phyloP scores from a whole-genome alignment of 2,329 filamentous ascomycete species.

The Trichoderma afroharzianum region DNA sequence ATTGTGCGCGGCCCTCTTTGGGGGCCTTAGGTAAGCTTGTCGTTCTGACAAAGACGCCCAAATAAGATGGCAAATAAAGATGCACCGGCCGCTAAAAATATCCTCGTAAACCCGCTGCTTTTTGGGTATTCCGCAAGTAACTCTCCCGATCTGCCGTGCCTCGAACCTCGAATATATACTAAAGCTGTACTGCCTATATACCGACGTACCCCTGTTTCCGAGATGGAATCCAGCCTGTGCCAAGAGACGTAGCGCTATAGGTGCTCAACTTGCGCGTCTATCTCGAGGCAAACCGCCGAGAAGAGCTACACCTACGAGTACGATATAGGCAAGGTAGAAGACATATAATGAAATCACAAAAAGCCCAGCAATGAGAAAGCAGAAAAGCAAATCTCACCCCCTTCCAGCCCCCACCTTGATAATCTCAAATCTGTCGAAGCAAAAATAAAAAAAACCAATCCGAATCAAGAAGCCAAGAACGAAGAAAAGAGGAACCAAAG shows the following conservation, averaged over 20 bases:
- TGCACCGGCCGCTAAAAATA: constrained; percentile 4
- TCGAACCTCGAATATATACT: neutral
- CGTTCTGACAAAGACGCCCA: neutral
- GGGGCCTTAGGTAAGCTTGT: neutral
- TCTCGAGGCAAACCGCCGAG: neutral
- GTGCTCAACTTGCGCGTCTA: neutral
- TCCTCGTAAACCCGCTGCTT: neutral
- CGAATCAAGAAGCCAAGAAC: neutral
- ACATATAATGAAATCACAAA: neutral
- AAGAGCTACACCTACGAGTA: neutral
- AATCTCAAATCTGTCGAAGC: neutral
- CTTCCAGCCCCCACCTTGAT: neutral
- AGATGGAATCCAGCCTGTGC: neutral
- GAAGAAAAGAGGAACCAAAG: neutral
- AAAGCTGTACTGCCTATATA: neutral
- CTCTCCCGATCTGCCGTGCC: neutral
- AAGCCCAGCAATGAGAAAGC: neutral
- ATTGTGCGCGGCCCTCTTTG: neutral
- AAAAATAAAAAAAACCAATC: neutral
- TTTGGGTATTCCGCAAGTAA: neutral
- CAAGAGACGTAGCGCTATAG: neutral
- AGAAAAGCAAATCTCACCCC: neutral
- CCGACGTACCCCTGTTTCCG: neutral
- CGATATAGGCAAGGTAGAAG: no score
- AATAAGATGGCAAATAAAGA: neutral